phyloP scores from a whole-genome alignment of 805 yeast species.

The Lipomyces mesembrius region DNA sequence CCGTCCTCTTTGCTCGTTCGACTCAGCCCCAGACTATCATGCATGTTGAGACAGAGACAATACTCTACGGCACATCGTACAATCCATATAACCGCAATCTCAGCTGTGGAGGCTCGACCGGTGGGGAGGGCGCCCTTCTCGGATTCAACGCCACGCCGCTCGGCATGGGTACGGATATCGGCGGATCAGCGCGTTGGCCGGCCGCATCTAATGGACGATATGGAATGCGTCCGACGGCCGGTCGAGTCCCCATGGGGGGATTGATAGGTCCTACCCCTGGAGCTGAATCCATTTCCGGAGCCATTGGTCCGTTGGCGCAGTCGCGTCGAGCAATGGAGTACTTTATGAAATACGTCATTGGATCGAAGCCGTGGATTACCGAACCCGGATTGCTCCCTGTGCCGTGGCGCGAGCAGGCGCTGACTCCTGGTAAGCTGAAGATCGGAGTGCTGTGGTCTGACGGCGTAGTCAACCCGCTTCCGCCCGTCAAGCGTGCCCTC shows the following conservation, averaged over 20 bases:
- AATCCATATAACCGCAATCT: constrained; percentile 62
- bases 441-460: constrained; percentile 57
- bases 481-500: constrained; percentile 51
- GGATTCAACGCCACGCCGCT: constrained; percentile 63
- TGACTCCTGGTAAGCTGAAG: constrained; percentile 46
- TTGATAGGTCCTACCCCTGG: constrained; percentile 53
- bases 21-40: constrained; percentile 71
- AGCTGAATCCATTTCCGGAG: constrained; percentile 54
- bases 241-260: constrained; percentile 55
- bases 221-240: constrained; percentile 67
- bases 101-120: constrained; percentile 74
- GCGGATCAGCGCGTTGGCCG: constrained; percentile 71
- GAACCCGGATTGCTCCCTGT: constrained; percentile 57
- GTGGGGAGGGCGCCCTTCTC: constrained; percentile 71
- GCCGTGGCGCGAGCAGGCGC: constrained; percentile 55
- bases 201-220: constrained; percentile 66
- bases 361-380: constrained; percentile 58
- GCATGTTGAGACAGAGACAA: constrained; percentile 68
- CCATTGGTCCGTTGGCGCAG: constrained; percentile 58
- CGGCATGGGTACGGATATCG: constrained; percentile 73
- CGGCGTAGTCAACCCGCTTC: constrained; percentile 58
- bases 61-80: constrained; percentile 62
- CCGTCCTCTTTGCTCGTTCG: constrained; percentile 67
- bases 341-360: constrained; percentile 53
- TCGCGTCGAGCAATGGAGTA: constrained; percentile 55